Conservation (phyloP, 352 stramenopile genomes). For the Pilasporangium apinafurcum region DNA sequence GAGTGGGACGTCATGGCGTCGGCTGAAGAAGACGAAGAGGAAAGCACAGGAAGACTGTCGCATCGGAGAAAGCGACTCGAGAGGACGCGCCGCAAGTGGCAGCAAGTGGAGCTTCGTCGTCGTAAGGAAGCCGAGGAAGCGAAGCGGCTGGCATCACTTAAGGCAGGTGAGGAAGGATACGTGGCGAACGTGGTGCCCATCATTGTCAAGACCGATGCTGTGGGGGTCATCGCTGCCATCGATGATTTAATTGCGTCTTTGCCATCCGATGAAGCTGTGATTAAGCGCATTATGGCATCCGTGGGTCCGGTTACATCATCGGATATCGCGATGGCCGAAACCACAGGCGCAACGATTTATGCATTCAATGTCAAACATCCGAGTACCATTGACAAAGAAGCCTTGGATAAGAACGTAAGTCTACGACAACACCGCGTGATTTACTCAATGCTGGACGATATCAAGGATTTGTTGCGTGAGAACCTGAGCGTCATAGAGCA, state of each 20-base stretch:
- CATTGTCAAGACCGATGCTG: conserved; percentile 98
- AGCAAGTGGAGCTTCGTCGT: conserved; percentile 59
- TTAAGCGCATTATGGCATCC: conserved; percentile 83
- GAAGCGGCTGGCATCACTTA: conserved; percentile 61
- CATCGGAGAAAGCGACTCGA: conserved; percentile 44
- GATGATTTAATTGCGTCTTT: conserved; percentile 78
- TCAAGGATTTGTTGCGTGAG: conserved; percentile 70
- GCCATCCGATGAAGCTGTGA: conserved; percentile 49
- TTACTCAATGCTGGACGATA: conserved; percentile 86
- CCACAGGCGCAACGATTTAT: conserved; percentile 80
- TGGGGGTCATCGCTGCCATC: conserved; percentile 94
- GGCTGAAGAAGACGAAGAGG: conserved; percentile 45
- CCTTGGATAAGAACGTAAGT: conserved; percentile 68
- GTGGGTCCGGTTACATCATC: conserved; percentile 77
- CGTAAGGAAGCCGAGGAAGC: conserved; percentile 60
- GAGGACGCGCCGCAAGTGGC: conserved; percentile 48
- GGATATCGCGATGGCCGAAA: conserved; percentile 78
- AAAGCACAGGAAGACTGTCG: conserved; percentile 8
- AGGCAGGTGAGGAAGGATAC: conserved; percentile 74
- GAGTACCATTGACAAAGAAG: conserved; percentile 67
- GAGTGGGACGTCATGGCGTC: conserved; percentile 71
- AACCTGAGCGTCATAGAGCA: conserved; percentile 61
- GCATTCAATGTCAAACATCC: conserved; percentile 86
- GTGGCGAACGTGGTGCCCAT: conserved; percentile 93
- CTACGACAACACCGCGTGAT: conserved; percentile 80